Evolutionary conservation across 148 eudicot genomes (phyloP), one percentile per base, ranked within the genome.

Genomic region (Cornus kousa): DNA sequence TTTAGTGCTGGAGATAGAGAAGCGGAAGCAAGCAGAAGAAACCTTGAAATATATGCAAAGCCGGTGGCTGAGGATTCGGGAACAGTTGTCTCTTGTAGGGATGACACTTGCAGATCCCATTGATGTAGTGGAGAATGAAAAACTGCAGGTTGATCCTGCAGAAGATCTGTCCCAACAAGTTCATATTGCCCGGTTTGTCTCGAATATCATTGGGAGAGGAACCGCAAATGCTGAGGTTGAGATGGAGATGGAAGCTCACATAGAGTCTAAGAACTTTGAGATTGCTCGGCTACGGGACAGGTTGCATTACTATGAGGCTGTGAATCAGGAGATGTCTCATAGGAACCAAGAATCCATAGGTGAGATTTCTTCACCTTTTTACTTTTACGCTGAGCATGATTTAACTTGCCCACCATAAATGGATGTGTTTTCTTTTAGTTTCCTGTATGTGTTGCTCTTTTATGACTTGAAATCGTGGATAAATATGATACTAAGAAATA

Each of bases 311-410:
- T 94, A 93, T 28, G 98, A 97, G 86, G 87, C 94, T 74, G 90
- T 94, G 88, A 97, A 97, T 82, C 86, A 82, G 75, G 99, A 97
- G 85, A 97, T 97, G 99, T 94, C 98, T 72, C 98, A 97, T 72
- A 94, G 98, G 85, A 97, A 97, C 80, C 99, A 94, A 85, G 99
- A 97, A 90, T 87, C 90, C 37, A 80, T 97, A 50, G 99, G 99
- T 97, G 85, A 87, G 95, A 57, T 60, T 48, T 80, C 70, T 74
- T 37, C 31, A 17, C 46, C 24, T 23, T 68, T 9, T 22, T 43
- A 67, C 50, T 43, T 11, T 74, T 62, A 48, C 1, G 35, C 66
- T 33, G 5, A 62, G 19, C 2, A 0, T 62, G 7, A 62, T 53
- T 53, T 13, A 12, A 1, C 59, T 53, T 53, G 14, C 59, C 17